Percentiles rank a stretch among this genome's conserved stretches.
These are phyloP conservation scores for Candida sanyiensis DNA, from an alignment of 805 yeast species.

Conservation along the genomic window DNA sequence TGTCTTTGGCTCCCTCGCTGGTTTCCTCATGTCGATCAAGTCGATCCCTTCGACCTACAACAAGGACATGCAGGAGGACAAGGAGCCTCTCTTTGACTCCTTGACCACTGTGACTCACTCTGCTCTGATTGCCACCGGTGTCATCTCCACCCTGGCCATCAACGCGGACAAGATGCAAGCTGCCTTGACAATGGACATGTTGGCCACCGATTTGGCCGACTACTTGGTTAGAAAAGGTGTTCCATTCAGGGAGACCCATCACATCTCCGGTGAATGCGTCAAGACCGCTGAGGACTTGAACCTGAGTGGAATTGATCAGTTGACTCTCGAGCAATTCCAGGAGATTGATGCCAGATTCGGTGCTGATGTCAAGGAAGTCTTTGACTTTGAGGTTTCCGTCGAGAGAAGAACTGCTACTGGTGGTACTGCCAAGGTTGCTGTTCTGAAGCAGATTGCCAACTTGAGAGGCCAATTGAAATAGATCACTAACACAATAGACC, in stretches of 20 bases:
- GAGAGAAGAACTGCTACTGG: conserved; percentile 97
- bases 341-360: conserved; percentile 75
- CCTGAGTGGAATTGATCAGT: conserved; percentile 79
- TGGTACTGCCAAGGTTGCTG: conserved; percentile 92
- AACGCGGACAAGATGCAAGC: conserved; percentile 71
- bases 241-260: conserved; percentile 98
- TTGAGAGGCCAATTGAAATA: conserved; percentile 28
- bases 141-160: conserved; percentile 77
- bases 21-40: conserved; percentile 93
- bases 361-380: conserved; percentile 76
- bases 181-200: conserved; percentile 97
- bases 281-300: conserved; percentile 76
- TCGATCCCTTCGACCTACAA: conserved; percentile 98
- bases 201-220: conserved; percentile 97
- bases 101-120: conserved; percentile 91
- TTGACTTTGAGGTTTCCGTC: conserved; percentile 87
- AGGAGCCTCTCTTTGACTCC: conserved; percentile 95
- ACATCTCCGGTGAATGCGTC: conserved; percentile 97
- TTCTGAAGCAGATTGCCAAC: conserved; percentile 59
- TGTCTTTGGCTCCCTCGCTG: conserved; percentile 90
- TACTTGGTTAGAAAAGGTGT: conserved; percentile 96
- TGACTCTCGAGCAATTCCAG: conserved; percentile 72
- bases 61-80: conserved; percentile 98
- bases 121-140: conserved; percentile 91
- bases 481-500: no score